These are phyloP conservation scores for Colletotrichum neosansevieriae DNA, from an alignment of 2,329 filamentous ascomycete species.

Conservation along the genomic window DNA sequence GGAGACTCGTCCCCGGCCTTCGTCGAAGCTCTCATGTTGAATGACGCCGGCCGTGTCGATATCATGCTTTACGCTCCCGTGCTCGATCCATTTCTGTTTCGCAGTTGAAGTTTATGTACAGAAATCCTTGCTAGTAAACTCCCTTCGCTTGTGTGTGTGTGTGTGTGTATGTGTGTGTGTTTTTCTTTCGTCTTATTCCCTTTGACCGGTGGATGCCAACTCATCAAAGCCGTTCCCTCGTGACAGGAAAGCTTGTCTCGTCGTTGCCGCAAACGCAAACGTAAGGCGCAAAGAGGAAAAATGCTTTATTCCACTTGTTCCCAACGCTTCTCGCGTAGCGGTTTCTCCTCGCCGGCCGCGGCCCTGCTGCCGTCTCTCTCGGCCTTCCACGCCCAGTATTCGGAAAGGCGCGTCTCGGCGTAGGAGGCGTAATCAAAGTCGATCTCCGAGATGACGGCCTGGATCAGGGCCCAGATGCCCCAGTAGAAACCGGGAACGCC, in stretches of 20 bases:
- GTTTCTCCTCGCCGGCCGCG: constrained; percentile 67
- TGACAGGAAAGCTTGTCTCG: not conserved
- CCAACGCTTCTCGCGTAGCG: constrained; percentile 86
- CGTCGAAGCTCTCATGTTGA: constrained; percentile 51
- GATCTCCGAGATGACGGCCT: constrained; percentile 93
- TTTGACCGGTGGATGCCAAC: not conserved
- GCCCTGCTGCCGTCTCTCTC: constrained; percentile 74
- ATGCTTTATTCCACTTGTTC: constrained; percentile 60
- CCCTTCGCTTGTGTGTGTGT: constrained; percentile 11
- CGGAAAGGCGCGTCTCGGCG: constrained; percentile 85
- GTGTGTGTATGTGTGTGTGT: constrained; percentile 14
- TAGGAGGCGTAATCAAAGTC: constrained; percentile 97
- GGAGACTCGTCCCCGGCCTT: constrained; percentile 34
- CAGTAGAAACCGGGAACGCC: constrained; percentile 90
- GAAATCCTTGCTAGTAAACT: constrained; percentile 38
- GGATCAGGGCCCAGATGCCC: constrained; percentile 97
- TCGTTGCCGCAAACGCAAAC: not conserved
- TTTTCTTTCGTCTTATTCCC: not conserved
- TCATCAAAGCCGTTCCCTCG: not conserved
- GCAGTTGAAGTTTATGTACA: constrained; percentile 42
- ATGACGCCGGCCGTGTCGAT: constrained; percentile 45
- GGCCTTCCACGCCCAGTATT: constrained; percentile 93
- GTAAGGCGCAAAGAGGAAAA: too few relatives aligned
- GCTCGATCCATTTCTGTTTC: constrained; percentile 40
- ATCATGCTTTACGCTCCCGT: constrained; percentile 38